phyloP scores from a whole-genome alignment of 2,329 filamentous ascomycete genomes.

The Hypoxylon sp. region DNA sequence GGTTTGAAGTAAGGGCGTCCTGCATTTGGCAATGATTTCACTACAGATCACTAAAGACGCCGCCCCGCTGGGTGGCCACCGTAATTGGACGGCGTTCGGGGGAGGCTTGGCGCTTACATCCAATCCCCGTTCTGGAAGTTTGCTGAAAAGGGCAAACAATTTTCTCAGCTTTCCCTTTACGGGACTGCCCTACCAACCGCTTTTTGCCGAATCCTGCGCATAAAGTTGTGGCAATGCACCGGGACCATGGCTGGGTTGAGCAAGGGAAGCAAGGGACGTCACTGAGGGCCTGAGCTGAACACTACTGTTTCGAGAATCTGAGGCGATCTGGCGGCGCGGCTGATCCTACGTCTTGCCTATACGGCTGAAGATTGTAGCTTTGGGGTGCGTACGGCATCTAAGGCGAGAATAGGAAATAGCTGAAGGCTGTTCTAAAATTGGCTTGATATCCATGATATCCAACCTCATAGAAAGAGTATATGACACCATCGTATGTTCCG shows the following conservation, averaged over 20 bases:
- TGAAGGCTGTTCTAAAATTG: constrained; percentile 6
- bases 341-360: constrained; percentile 16
- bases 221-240: constrained; percentile 1
- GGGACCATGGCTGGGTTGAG: neutral
- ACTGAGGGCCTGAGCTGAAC: constrained; percentile 10
- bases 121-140: constrained; percentile 11
- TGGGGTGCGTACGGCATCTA: constrained; percentile 1
- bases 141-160: constrained; percentile 9
- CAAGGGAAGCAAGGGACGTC: neutral
- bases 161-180: constrained; percentile 11
- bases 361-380: constrained; percentile 11
- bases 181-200: constrained; percentile 2
- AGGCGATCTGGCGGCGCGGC: constrained; percentile 9
- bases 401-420: constrained; percentile 17
- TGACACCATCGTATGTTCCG: constrained; percentile 24
- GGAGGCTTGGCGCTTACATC: constrained; percentile 14
- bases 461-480: constrained; percentile 14
- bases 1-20: neutral
- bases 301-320: constrained; percentile 15
- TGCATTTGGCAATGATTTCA: constrained; percentile 5
- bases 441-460: constrained; percentile 5
- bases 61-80: constrained; percentile 4
- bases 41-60: constrained; percentile 1
- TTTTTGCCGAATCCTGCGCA: too few relatives aligned
- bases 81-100: neutral